Evolutionary conservation across 2,329 filamentous ascomycete species (phyloP).

Genomic region (Drechslera avenae): DNA sequence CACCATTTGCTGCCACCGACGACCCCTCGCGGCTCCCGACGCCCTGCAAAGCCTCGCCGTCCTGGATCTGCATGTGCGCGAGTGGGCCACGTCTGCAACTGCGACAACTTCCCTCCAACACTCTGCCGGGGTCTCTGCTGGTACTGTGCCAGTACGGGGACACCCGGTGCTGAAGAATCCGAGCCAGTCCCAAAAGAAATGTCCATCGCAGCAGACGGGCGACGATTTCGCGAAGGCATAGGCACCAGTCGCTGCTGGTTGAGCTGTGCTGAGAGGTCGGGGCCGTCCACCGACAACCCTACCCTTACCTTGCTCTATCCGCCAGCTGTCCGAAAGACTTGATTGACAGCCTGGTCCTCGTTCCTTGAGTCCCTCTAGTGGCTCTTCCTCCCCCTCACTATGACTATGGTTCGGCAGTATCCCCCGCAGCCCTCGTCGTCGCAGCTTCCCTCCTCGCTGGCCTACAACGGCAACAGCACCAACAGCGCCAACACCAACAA

Average conservation of each 20-base stretch:
- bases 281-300: slow-evolving; percentile 8
- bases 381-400: slow-evolving; percentile 26
- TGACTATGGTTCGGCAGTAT: slow-evolving; percentile 49
- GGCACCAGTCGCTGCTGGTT: slow-evolving; percentile 49
- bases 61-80: neutral
- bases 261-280: slow-evolving; percentile 33
- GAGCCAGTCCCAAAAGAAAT: slow-evolving; percentile 39
- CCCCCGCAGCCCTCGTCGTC: slow-evolving; percentile 40
- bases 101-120: slow-evolving; percentile 8
- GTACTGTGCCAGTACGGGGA: slow-evolving; percentile 27
- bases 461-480: slow-evolving; percentile 31
- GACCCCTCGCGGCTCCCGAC: neutral
- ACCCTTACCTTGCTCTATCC: neutral
- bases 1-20: neutral
- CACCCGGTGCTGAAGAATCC: slow-evolving; percentile 22
- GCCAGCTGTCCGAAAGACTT: slow-evolving; percentile 1
- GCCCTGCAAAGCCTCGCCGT: neutral
- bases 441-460: slow-evolving; percentile 33
- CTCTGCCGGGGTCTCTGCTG: slow-evolving; percentile 39
- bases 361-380: slow-evolving; percentile 9
- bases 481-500: slow-evolving; percentile 29
- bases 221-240: slow-evolving; percentile 52
- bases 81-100: slow-evolving; percentile 4
- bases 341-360: neutral
- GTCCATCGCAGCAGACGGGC: slow-evolving; percentile 45